Evolutionary conservation across 2,329 filamentous ascomycete species (phyloP).

Genomic region (Bimuria novae-zelandiae): DNA sequence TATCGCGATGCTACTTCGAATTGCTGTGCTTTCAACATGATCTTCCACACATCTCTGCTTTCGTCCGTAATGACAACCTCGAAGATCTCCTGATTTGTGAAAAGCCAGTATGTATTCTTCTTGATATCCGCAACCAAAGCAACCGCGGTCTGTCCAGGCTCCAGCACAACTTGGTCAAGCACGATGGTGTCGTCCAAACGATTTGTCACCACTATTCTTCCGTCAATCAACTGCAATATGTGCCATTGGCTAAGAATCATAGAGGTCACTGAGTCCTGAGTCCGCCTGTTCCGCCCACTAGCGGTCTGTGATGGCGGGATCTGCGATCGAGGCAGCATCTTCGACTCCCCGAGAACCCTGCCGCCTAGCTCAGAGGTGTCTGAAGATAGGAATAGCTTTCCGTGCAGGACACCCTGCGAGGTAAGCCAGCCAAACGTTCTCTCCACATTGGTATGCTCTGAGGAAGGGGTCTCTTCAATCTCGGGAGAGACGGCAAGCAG

Average conservation of each 20-base stretch:
- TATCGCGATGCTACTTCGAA: slow-evolving; percentile 89
- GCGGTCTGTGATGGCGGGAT: slow-evolving; percentile 71
- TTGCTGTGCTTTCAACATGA: slow-evolving; percentile 83
- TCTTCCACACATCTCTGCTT: slow-evolving; percentile 90
- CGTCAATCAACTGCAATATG: slow-evolving; percentile 80
- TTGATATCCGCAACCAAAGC: slow-evolving; percentile 86
- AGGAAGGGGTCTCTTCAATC: slow-evolving; percentile 52
- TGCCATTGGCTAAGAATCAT: slow-evolving; percentile 94
- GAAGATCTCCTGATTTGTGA: slow-evolving; percentile 88
- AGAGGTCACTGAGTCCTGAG: slow-evolving; percentile 75
- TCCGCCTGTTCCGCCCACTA: slow-evolving; percentile 66
- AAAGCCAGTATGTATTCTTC: slow-evolving; percentile 97
- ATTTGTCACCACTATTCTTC: slow-evolving; percentile 82
- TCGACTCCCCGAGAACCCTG: slow-evolving; percentile 78
- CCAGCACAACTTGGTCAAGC: slow-evolving; percentile 85
- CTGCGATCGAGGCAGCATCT: slow-evolving; percentile 73
- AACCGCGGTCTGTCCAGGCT: slow-evolving; percentile 77
- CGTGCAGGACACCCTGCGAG: slow-evolving; percentile 83
- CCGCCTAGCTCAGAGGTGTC: slow-evolving; percentile 68
- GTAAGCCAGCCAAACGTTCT: slow-evolving; percentile 89
- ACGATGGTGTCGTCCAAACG: slow-evolving; percentile 83
- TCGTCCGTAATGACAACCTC: slow-evolving; percentile 92
- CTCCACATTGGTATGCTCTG: slow-evolving; percentile 65
- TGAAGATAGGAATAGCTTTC: slow-evolving; percentile 70
- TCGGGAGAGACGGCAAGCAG: slow-evolving; percentile 79